phyloP scores from a whole-genome alignment of 306 rosid genomes.

The Malus sieversii region DNA sequence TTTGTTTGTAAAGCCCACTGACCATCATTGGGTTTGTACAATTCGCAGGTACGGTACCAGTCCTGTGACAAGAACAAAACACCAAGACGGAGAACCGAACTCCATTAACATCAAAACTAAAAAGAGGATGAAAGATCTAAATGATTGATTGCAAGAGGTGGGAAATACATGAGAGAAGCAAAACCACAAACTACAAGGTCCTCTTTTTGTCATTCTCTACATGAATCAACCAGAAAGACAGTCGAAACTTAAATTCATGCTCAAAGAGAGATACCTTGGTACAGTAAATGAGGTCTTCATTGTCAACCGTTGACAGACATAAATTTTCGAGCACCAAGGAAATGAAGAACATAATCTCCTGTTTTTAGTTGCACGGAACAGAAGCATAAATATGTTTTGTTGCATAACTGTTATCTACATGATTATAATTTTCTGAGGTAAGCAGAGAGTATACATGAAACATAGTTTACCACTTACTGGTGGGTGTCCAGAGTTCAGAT shows the following conservation, averaged over 20 bases:
- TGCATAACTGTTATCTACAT: neutral
- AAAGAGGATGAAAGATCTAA: neutral
- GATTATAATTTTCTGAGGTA: neutral
- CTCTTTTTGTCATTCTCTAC: neutral
- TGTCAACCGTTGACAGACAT: constrained; percentile 19
- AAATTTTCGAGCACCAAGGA: constrained; percentile 27
- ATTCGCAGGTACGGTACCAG: constrained; percentile 23
- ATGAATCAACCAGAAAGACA: neutral
- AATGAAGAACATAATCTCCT: constrained; percentile 30
- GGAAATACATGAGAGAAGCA: neutral
- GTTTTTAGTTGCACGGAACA: constrained; percentile 3
- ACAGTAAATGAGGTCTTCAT: constrained; percentile 35
- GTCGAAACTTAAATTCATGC: neutral
- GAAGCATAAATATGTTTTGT: neutral
- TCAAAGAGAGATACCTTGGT: constrained; percentile 18
- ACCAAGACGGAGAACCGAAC: neutral
- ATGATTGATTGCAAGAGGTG: neutral
- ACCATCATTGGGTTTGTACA: constrained; percentile 17
- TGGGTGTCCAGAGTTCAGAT: constrained; percentile 9
- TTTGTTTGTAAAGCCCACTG: constrained; percentile 30
- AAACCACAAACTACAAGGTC: neutral
- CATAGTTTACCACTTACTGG: constrained; percentile 3
- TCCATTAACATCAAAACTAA: constrained; percentile 6
- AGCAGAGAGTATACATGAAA: neutral
- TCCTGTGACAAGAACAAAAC: constrained; percentile 14